These are phyloP conservation scores for Tetrapyrgos nigripes DNA, from an alignment of 1,284 basidiomycete species.

Conservation along the genomic window DNA sequence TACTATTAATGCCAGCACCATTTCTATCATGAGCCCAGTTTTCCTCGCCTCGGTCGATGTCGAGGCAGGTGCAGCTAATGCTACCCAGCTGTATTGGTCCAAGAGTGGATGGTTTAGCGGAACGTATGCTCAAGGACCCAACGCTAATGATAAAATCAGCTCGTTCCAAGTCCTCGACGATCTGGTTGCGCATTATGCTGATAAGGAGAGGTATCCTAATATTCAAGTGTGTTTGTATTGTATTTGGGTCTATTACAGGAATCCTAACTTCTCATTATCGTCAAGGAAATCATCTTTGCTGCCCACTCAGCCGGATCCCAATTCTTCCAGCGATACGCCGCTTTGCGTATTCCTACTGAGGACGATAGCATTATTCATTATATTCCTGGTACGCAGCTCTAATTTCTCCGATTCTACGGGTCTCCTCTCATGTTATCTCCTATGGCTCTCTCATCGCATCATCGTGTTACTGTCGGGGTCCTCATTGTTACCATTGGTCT, in stretches of 20 bases:
- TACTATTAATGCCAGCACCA: not conserved
- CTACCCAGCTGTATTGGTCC: not conserved
- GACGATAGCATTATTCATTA: slow-evolving; percentile 12
- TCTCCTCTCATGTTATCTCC: no score
- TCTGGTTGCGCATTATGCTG: slow-evolving; percentile 8
- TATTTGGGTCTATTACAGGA: no score
- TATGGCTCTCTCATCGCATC: not conserved
- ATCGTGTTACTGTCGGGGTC: no score
- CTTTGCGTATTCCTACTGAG: slow-evolving; percentile 1
- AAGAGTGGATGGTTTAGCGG: slow-evolving; percentile 10
- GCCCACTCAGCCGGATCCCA: slow-evolving; percentile 18
- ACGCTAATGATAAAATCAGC: not conserved
- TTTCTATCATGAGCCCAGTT: slow-evolving; percentile 12
- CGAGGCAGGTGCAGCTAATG: slow-evolving; percentile 7
- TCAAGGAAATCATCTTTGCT: slow-evolving; percentile 16
- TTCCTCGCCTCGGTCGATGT: not conserved
- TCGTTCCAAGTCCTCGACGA: slow-evolving; percentile 3
- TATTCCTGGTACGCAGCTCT: slow-evolving; percentile 3
- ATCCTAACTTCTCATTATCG: no score
- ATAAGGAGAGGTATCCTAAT: slow-evolving; percentile 5
- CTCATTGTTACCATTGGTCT: no score
- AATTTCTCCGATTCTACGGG: no score
- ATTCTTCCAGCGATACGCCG: slow-evolving; percentile 17
- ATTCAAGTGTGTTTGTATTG: not conserved
- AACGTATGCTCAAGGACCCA: slow-evolving; percentile 4